These are phyloP conservation scores for Akanthomyces muscarius DNA, from an alignment of 2,329 filamentous ascomycete species.

Conservation along the genomic window DNA sequence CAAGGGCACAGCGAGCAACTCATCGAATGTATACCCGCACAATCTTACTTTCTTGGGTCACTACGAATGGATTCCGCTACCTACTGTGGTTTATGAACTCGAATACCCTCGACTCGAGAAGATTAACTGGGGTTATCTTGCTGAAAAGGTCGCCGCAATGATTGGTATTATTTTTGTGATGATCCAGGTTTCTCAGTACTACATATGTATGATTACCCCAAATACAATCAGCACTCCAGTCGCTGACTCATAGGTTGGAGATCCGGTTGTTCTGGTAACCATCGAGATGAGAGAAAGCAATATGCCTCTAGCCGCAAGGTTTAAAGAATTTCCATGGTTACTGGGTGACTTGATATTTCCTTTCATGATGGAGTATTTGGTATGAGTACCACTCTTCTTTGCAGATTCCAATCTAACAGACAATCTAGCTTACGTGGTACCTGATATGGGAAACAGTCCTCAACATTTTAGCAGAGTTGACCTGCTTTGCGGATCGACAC, in stretches of 20 bases:
- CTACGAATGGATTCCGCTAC: constrained; percentile 69
- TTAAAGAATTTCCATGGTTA: constrained; percentile 68
- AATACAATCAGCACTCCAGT: not conserved
- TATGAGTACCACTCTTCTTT: constrained; percentile 23
- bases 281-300: constrained; percentile 64
- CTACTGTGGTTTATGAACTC: constrained; percentile 74
- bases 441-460: constrained; percentile 75
- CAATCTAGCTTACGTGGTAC: constrained; percentile 62
- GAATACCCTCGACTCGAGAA: constrained; percentile 66
- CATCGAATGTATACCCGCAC: constrained; percentile 56
- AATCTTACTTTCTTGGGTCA: constrained; percentile 65
- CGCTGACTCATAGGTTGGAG: constrained; percentile 24
- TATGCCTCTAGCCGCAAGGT: constrained; percentile 56
- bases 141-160: constrained; percentile 66
- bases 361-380: constrained; percentile 72
- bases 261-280: constrained; percentile 66
- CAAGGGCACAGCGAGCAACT: constrained; percentile 54
- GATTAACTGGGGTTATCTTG: constrained; percentile 71
- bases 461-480: constrained; percentile 73
- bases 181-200: constrained; percentile 73
- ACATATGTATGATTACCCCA: constrained; percentile 49
- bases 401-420: not conserved
- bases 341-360: constrained; percentile 73
- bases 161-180: constrained; percentile 73
- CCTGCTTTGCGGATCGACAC: constrained; percentile 70